Conservation (phyloP, 2,329 filamentous ascomycete genomes). For the Ascosphaera apis region DNA sequence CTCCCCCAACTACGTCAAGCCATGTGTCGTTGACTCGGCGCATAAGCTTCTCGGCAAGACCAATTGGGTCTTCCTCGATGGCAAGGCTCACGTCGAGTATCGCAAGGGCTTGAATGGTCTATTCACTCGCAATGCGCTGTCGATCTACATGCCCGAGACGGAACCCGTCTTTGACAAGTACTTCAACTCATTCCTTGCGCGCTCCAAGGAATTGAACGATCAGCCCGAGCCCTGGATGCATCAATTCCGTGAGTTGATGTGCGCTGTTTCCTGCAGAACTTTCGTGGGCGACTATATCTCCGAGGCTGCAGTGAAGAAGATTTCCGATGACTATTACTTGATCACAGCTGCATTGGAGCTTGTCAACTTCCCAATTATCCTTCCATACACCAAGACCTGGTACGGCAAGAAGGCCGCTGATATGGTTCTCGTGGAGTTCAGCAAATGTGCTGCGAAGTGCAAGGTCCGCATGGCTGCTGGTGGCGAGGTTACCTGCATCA, state of each 20-base stretch:
- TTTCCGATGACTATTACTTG: conserved; percentile 88
- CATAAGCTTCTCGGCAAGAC: conserved; percentile 76
- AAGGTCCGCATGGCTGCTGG: conserved; percentile 80
- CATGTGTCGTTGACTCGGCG: conserved; percentile 84
- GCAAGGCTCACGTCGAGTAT: conserved; percentile 85
- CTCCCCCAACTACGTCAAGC: conserved; percentile 75
- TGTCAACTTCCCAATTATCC: conserved; percentile 93
- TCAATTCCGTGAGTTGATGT: conserved; percentile 83
- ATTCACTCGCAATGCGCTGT: conserved; percentile 77
- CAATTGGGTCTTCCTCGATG: conserved; percentile 96
- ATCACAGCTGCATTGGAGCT: conserved; percentile 90
- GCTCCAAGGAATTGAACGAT: conserved; percentile 48
- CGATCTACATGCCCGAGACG: conserved; percentile 72
- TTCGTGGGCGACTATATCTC: conserved; percentile 93
- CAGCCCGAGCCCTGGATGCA: conserved; percentile 74
- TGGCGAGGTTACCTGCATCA: conserved; percentile 70
- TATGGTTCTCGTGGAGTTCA: conserved; percentile 73
- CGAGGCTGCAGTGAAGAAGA: conserved; percentile 74
- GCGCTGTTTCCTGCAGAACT: conserved; percentile 83
- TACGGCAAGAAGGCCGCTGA: conserved; percentile 91
- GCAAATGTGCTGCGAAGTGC: conserved; percentile 78
- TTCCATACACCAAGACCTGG: conserved; percentile 90
- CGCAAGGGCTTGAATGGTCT: conserved; percentile 88
- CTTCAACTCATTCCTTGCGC: conserved; percentile 53
- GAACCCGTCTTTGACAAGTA: conserved; percentile 79